Percentiles rank a stretch among this genome's conserved stretches.
Conservation (phyloP, 306 rosid genomes). For the Castanea sativa region DNA sequence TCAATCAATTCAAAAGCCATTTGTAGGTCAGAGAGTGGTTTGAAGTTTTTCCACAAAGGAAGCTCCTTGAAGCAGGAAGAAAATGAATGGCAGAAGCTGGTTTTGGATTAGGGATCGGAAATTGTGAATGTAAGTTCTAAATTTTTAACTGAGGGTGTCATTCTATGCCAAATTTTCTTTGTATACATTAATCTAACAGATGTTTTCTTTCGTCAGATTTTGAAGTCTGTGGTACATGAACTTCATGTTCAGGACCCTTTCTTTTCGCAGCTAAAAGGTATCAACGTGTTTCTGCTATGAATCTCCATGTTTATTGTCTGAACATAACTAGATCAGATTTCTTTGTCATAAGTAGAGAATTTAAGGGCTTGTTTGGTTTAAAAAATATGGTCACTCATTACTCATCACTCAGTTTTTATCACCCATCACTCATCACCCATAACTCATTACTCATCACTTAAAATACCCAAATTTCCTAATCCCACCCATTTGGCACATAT, state of each 20-base stretch:
- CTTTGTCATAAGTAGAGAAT: not conserved
- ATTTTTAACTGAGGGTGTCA: not conserved
- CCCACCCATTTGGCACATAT: too few relatives aligned
- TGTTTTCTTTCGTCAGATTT: constrained; percentile 41
- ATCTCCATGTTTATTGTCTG: not conserved
- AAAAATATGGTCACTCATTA: too few relatives aligned
- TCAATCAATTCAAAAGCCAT: constrained; percentile 40
- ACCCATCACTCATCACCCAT: too few relatives aligned
- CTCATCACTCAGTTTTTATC: too few relatives aligned
- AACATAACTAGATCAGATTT: not conserved
- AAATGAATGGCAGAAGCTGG: constrained; percentile 51
- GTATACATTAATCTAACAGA: not conserved
- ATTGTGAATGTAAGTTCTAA: constrained; percentile 38
- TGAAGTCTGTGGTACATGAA: constrained; percentile 46
- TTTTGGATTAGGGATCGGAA: constrained; percentile 53
- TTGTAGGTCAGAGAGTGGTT: constrained; percentile 20
- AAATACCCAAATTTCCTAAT: too few relatives aligned
- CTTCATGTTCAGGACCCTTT: constrained; percentile 73
- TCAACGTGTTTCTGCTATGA: not conserved
- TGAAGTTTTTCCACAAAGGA: constrained; percentile 15
- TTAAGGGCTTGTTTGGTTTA: too few relatives aligned
- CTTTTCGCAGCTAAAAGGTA: constrained; percentile 44
- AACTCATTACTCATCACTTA: too few relatives aligned
- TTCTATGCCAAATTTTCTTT: constrained; percentile 1
- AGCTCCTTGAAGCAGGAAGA: constrained; percentile 46